These are phyloP conservation scores for Cercospora sp. DNA, from an alignment of 2,329 filamentous ascomycete species.

Conservation along the genomic window DNA sequence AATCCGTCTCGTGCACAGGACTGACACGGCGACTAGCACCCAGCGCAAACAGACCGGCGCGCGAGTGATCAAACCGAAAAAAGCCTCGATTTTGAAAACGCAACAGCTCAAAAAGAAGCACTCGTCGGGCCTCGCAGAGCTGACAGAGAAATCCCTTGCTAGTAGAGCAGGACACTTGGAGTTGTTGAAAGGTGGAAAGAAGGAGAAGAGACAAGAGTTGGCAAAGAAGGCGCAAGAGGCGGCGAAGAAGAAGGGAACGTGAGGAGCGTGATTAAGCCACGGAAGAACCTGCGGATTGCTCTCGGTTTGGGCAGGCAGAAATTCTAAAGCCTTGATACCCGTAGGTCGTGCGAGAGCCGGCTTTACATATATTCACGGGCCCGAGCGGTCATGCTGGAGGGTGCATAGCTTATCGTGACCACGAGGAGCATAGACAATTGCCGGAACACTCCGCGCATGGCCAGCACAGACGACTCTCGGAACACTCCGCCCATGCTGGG, in stretches of 20 bases:
- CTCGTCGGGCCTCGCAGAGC: slow-evolving; percentile 60
- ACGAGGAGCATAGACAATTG: background rate
- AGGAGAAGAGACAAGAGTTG: slow-evolving; percentile 46
- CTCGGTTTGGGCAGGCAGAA: background rate
- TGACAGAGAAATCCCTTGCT: slow-evolving; percentile 68
- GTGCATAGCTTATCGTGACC: background rate
- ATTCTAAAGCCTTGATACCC: background rate
- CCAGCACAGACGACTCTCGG: background rate
- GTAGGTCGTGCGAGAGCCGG: background rate
- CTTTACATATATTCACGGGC: background rate
- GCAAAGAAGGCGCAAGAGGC: slow-evolving; percentile 18
- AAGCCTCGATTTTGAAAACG: slow-evolving; percentile 59
- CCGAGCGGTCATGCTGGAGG: background rate
- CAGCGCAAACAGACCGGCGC: slow-evolving; percentile 49
- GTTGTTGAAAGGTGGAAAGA: slow-evolving; percentile 66
- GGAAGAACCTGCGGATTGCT: background rate
- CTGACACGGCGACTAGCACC: slow-evolving; percentile 24
- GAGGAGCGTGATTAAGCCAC: background rate
- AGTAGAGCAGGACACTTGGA: slow-evolving; percentile 70
- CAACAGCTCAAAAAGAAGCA: slow-evolving; percentile 67
- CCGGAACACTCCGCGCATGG: background rate
- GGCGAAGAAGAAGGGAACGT: background rate
- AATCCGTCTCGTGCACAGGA: background rate
- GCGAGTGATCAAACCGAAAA: slow-evolving; percentile 67
- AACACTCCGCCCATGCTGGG: background rate